Conservation (phyloP, 192 early-diverging fungal species). For the Paraglomus brasilianum region DNA sequence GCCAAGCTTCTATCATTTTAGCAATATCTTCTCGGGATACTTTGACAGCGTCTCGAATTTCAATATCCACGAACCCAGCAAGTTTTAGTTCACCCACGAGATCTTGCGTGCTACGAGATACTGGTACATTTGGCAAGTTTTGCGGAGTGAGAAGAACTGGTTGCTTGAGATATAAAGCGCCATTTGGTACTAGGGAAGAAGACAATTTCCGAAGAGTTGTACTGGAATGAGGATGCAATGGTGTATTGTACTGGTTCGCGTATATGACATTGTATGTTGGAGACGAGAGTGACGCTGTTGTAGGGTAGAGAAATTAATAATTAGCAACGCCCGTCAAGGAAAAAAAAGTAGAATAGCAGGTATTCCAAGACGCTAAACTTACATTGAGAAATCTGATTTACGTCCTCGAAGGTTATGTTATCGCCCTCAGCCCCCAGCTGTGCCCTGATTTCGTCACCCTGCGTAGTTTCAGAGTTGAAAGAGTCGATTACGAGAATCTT, state of each 20-base stretch:
- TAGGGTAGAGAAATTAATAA: background rate
- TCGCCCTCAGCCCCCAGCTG: background rate
- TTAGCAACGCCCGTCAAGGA: background rate
- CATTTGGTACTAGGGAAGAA: conserved; percentile 65
- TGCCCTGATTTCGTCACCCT: background rate
- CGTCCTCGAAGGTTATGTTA: background rate
- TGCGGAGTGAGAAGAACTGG: conserved; percentile 55
- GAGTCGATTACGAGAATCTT: conserved; percentile 15
- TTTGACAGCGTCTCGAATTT: conserved; percentile 35
- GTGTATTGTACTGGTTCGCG: conserved; percentile 52
- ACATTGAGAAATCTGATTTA: background rate
- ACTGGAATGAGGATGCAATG: conserved; percentile 63
- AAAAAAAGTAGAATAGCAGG: background rate
- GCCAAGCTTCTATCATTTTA: conserved; percentile 59
- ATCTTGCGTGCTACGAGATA: conserved; percentile 56
- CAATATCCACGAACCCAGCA: conserved; percentile 79
- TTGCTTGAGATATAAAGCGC: conserved; percentile 66
- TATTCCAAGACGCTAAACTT: background rate
- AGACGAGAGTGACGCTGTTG: conserved; percentile 50
- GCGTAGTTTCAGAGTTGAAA: background rate
- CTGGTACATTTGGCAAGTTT: conserved; percentile 41
- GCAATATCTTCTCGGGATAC: conserved; percentile 49
- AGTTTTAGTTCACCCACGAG: conserved; percentile 74
- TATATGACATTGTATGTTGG: conserved; percentile 63
- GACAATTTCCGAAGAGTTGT: conserved; percentile 60